Evolutionary conservation across 2,329 filamentous ascomycete species (phyloP).

Genomic region (Furcasterigmium furcatum): DNA sequence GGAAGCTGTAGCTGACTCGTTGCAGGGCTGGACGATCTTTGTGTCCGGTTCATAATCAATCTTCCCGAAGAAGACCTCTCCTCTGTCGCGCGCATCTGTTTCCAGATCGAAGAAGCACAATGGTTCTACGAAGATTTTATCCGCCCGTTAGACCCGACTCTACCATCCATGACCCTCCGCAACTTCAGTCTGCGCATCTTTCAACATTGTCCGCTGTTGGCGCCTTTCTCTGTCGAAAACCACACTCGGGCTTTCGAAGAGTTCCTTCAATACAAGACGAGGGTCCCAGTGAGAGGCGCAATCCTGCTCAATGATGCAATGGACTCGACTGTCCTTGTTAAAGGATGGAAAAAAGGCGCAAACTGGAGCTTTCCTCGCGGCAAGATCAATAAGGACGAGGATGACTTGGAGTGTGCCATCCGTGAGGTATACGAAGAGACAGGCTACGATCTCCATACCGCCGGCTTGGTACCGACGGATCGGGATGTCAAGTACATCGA

Average conservation of each 20-base stretch:
- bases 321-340: slow-evolving; percentile 90
- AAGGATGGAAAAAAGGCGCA: slow-evolving; percentile 95
- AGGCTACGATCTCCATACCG: slow-evolving; percentile 74
- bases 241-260: slow-evolving; percentile 84
- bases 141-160: slow-evolving; percentile 76
- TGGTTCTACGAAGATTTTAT: slow-evolving; percentile 99
- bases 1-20: slow-evolving; percentile 14
- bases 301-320: slow-evolving; percentile 92
- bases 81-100: slow-evolving; percentile 91
- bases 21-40: slow-evolving; percentile 91
- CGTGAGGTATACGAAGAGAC: slow-evolving; percentile 97
- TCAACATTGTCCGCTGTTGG: slow-evolving; percentile 86
- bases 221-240: slow-evolving; percentile 72
- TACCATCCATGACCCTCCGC: slow-evolving; percentile 82
- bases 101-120: slow-evolving; percentile 98
- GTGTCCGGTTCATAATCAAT: slow-evolving; percentile 97
- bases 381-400: slow-evolving; percentile 97
- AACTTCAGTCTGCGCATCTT: slow-evolving; percentile 89
- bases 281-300: slow-evolving; percentile 89
- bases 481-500: slow-evolving; percentile 80
- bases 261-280: slow-evolving; percentile 91
- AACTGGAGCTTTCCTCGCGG: slow-evolving; percentile 96
- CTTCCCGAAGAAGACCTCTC: slow-evolving; percentile 87
- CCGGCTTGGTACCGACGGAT: slow-evolving; percentile 71
- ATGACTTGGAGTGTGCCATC: slow-evolving; percentile 88